Evolutionary conservation across 1,139 yeast species (phyloP).

Genomic region (Pichia sp.): DNA sequence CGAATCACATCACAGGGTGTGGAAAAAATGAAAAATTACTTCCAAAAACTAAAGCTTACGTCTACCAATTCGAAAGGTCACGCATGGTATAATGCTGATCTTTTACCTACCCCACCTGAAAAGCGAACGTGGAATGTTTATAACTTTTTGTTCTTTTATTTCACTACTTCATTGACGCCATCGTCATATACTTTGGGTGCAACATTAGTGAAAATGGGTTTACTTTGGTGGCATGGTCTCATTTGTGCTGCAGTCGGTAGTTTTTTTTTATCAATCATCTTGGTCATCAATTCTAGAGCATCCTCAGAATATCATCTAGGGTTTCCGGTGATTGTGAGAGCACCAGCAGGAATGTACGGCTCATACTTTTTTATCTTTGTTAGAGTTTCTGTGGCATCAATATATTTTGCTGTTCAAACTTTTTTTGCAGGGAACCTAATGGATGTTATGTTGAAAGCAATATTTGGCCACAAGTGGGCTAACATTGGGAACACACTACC

Average conservation of each 20-base stretch:
- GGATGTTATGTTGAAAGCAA: slow-evolving; percentile 57
- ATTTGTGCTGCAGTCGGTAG: slow-evolving; percentile 65
- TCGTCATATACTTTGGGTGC: slow-evolving; percentile 86
- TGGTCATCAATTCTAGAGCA: slow-evolving; percentile 53
- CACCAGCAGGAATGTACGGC: slow-evolving; percentile 68
- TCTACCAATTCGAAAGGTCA: slow-evolving; percentile 1
- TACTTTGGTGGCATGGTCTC: slow-evolving; percentile 88
- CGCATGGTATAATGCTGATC: slow-evolving; percentile 51
- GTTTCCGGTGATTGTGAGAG: slow-evolving; percentile 65
- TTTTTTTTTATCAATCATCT: slow-evolving; percentile 37
- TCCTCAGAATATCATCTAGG: slow-evolving; percentile 68
- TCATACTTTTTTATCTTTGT: slow-evolving; percentile 71
- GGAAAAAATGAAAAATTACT: not conserved
- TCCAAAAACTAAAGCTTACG: not conserved
- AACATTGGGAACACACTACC: slow-evolving; percentile 38
- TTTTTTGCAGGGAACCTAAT: slow-evolving; percentile 78
- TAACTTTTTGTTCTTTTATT: slow-evolving; percentile 70
- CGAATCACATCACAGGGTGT: too few species aligned
- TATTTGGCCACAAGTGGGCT: slow-evolving; percentile 53
- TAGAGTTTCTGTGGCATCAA: slow-evolving; percentile 70
- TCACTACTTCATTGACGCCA: slow-evolving; percentile 77
- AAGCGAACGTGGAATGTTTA: slow-evolving; percentile 73
- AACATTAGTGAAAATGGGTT: slow-evolving; percentile 63
- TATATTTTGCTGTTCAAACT: slow-evolving; percentile 78
- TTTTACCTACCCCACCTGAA: slow-evolving; percentile 65